A percentile compares a stretch with the other conserved stretches of the same genome.
Evolutionary conservation across 257 asterid species (phyloP).

Genomic region (Gentiana macrophylla): DNA sequence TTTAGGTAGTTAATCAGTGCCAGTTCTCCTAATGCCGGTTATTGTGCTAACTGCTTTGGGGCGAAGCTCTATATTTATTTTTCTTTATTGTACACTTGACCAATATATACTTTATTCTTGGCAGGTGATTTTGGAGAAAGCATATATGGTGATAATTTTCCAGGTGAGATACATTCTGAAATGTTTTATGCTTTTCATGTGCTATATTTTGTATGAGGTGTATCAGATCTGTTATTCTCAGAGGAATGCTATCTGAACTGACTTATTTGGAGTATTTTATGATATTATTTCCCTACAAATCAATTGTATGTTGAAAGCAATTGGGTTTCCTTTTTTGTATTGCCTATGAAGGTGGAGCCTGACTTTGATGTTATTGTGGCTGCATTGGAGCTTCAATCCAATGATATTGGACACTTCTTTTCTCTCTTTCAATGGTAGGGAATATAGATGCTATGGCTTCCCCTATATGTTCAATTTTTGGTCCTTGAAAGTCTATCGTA

Average conservation of each 20-base stretch:
- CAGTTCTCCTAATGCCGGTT: too few species aligned
- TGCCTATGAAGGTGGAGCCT: slow-evolving; percentile 91
- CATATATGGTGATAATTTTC: slow-evolving; percentile 72
- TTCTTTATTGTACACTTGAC: background rate
- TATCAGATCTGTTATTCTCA: too few species aligned
- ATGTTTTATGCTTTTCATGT: too few species aligned
- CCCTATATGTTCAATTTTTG: slow-evolving; percentile 20
- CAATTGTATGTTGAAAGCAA: slow-evolving; percentile 54
- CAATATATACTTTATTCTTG: slow-evolving; percentile 14
- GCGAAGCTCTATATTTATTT: background rate
- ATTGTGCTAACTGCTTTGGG: too few species aligned
- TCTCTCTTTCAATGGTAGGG: slow-evolving; percentile 83
- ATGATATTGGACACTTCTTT: slow-evolving; percentile 75
- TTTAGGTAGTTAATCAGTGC: too few species aligned
- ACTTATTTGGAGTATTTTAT: slow-evolving; percentile 10
- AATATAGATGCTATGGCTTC: slow-evolving; percentile 36
- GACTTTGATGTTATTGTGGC: slow-evolving; percentile 80
- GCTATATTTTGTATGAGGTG: too few species aligned
- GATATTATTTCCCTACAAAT: slow-evolving; percentile 29
- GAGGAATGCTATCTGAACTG: too few species aligned
- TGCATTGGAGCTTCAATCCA: slow-evolving; percentile 90
- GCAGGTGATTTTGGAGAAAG: slow-evolving; percentile 89
- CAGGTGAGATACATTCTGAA: slow-evolving; percentile 41
- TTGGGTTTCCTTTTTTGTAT: slow-evolving; percentile 64
- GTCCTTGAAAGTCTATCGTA: slow-evolving; percentile 1